A percentile compares a stretch with the other conserved stretches of the same genome.
phyloP scores from a whole-genome alignment of 2,329 filamentous ascomycete species.

The Cercospora zeae-maydis region DNA sequence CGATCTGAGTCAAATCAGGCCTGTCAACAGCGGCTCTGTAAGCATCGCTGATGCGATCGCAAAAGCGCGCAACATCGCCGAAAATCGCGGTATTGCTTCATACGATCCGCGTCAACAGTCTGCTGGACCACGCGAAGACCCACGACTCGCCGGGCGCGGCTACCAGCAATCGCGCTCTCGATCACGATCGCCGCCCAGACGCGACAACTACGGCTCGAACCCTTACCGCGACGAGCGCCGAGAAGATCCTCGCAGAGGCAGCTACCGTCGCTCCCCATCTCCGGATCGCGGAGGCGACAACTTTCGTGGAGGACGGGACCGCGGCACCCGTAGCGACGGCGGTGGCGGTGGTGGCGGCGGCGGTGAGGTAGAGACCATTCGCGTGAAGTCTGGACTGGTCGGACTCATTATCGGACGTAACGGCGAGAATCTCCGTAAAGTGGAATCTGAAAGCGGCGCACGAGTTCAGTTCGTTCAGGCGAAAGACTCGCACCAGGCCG shows the following conservation, averaged over 20 bases:
- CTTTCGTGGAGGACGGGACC: conserved; percentile 29
- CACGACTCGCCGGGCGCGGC: conserved; percentile 51
- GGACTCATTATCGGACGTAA: conserved; percentile 87
- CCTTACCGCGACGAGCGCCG: conserved; percentile 84
- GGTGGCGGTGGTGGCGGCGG: conserved; percentile 59
- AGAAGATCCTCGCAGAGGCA: conserved; percentile 56
- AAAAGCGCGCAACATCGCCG: conserved; percentile 76
- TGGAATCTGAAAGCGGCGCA: conserved; percentile 77
- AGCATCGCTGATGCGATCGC: conserved; percentile 81
- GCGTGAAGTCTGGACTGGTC: conserved; percentile 81
- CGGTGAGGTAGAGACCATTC: conserved; percentile 77
- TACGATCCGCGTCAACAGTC: conserved; percentile 40
- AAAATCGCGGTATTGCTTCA: conserved; percentile 66
- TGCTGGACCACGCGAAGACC: conserved; percentile 39
- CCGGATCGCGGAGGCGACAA: conserved; percentile 43
- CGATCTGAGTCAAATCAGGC: conserved; percentile 75
- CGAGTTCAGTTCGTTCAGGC: conserved; percentile 84
- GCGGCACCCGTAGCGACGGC: conserved; percentile 44
- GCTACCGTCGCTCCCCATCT: conserved; percentile 69
- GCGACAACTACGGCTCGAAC: conserved; percentile 64
- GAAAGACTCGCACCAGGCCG: conserved; percentile 65
- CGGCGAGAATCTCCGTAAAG: conserved; percentile 81
- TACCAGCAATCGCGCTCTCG: conserved; percentile 62
- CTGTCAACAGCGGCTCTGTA: conserved; percentile 74
- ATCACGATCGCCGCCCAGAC: conserved; percentile 65